Evolutionary conservation across 2,329 filamentous ascomycete species (phyloP).

Genomic region (Calonectria montana): DNA sequence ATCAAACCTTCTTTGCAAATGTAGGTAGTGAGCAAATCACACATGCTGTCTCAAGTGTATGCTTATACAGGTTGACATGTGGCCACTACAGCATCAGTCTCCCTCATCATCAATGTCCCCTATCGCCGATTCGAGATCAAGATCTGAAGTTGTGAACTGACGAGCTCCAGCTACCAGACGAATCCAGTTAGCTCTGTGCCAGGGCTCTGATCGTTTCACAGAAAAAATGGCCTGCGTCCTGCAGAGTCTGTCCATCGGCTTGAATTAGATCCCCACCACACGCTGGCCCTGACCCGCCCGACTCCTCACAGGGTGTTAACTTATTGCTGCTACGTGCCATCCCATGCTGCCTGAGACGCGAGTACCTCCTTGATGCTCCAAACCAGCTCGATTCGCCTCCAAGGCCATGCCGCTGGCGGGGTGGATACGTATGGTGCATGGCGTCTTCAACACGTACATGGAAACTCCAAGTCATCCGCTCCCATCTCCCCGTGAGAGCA

Average conservation of each 20-base stretch:
- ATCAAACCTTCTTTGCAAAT: conserved; percentile 24
- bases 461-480: not conserved
- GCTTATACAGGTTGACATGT: not conserved
- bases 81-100: not conserved
- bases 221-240: conserved; percentile 14
- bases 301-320: conserved; percentile 24
- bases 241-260: conserved; percentile 19
- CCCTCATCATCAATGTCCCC: not conserved
- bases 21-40: conserved; percentile 27
- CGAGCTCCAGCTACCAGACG: conserved; percentile 23
- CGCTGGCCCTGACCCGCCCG: conserved; percentile 19
- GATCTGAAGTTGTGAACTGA: conserved; percentile 16
- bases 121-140: not conserved
- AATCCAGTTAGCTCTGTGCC: conserved; percentile 35
- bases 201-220: conserved; percentile 37
- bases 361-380: not conserved
- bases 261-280: conserved; percentile 20
- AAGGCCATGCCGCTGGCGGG: not conserved
- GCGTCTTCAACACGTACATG: not conserved
- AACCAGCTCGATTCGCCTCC: not conserved
- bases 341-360: not conserved
- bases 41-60: conserved; percentile 1
- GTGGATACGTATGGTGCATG: not conserved
- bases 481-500: not conserved
- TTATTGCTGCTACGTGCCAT: conserved; percentile 8